Conservation (phyloP, 1,139 yeast species). For the Diutina siamensis region DNA sequence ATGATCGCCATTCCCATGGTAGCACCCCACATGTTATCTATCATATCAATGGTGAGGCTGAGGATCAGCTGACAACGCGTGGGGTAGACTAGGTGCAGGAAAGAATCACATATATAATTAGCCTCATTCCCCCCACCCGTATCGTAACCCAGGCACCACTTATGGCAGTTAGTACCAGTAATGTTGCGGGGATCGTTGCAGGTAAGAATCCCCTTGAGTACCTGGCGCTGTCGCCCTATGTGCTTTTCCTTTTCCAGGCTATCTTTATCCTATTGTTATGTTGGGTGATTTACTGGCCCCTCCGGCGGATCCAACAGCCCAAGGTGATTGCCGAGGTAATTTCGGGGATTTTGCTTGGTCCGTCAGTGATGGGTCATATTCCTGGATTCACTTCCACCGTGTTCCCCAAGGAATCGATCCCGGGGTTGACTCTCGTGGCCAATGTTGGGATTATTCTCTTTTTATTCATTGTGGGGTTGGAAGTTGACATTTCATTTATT, state of each 20-base stretch:
- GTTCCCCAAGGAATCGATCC: slow-evolving; percentile 51
- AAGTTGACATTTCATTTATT: slow-evolving; percentile 58
- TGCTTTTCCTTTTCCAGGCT: slow-evolving; percentile 51
- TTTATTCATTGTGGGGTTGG: slow-evolving; percentile 66
- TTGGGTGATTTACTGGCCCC: slow-evolving; percentile 45
- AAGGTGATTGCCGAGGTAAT: slow-evolving; percentile 70
- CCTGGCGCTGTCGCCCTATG: slow-evolving; percentile 42
- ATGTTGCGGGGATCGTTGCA: slow-evolving; percentile 56
- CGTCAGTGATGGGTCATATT: slow-evolving; percentile 56
- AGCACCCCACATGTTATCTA: neutral
- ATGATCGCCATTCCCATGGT: slow-evolving; percentile 85
- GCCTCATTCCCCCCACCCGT: no score
- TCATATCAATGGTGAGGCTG: no score
- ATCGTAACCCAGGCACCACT: neutral
- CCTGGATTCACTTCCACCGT: slow-evolving; percentile 54
- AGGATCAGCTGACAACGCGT: no score
- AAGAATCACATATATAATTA: no score
- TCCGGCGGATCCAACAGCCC: slow-evolving; percentile 55
- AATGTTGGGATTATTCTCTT: slow-evolving; percentile 64
- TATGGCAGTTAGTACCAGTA: slow-evolving; percentile 18
- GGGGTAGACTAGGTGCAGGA: no score
- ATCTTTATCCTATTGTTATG: slow-evolving; percentile 43
- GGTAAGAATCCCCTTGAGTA: slow-evolving; percentile 61
- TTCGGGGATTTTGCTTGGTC: slow-evolving; percentile 63
- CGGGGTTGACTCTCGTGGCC: slow-evolving; percentile 55